phyloP scores from a whole-genome alignment of 2,329 filamentous ascomycete species.

The Chaetomium sp. region DNA sequence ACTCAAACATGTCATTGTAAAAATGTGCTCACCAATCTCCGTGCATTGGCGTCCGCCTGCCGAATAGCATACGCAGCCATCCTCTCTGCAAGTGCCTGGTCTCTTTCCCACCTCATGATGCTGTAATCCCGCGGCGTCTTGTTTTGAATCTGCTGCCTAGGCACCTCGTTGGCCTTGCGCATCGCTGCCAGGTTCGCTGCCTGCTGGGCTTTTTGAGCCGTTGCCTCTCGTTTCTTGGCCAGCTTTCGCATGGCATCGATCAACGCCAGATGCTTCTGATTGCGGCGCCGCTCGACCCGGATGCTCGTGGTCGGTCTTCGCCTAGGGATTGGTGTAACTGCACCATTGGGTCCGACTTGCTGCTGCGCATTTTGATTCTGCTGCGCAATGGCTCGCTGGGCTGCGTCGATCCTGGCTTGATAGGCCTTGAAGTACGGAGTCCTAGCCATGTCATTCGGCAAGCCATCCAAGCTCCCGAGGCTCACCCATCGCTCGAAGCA shows the following conservation, averaged over 20 bases:
- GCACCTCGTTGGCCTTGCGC: conserved; percentile 74
- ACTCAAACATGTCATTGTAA: background rate
- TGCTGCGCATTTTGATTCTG: conserved; percentile 54
- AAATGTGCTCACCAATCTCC: conserved; percentile 37
- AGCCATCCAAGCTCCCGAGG: conserved; percentile 83
- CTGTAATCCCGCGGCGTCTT: conserved; percentile 93
- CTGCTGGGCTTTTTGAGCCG: conserved; percentile 85
- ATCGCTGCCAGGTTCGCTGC: conserved; percentile 73
- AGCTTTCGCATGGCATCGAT: conserved; percentile 95
- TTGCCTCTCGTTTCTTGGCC: conserved; percentile 88
- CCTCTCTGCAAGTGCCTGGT: conserved; percentile 66
- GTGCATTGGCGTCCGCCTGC: conserved; percentile 42
- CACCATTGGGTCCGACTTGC: conserved; percentile 41
- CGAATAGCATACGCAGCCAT: conserved; percentile 49
- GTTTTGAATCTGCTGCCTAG: conserved; percentile 49
- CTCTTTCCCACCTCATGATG: conserved; percentile 81
- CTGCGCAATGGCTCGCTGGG: conserved; percentile 57
- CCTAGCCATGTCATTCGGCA: conserved; percentile 91
- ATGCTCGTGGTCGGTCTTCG: conserved; percentile 77
- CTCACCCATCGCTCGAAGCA: conserved; percentile 97
- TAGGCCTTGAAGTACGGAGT: conserved; percentile 88
- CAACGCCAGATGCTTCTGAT: conserved; percentile 82
- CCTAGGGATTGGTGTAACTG: conserved; percentile 55
- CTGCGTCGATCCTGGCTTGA: conserved; percentile 61
- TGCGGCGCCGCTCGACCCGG: conserved; percentile 82